Evolutionary conservation across 2,329 filamentous ascomycete species (phyloP).

Genomic region (Pestalotiopsis fici): DNA sequence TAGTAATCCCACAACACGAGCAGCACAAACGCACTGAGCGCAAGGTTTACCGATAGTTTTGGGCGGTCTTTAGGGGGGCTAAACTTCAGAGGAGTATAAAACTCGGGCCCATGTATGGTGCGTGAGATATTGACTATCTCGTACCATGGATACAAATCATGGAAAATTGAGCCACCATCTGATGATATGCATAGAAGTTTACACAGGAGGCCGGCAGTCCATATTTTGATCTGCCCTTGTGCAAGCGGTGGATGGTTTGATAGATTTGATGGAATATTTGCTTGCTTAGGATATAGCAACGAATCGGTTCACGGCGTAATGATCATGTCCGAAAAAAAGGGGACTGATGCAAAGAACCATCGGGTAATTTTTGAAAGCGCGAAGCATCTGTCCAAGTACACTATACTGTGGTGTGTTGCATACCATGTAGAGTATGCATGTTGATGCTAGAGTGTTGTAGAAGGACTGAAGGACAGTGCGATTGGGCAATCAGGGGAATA

Average conservation of each 20-base stretch:
- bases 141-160: neutral
- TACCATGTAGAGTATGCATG: neutral
- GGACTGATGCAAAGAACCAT: constrained; percentile 1
- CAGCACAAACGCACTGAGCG: neutral
- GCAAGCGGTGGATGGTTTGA: neutral
- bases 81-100: neutral
- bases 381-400: neutral
- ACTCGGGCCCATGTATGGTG: neutral
- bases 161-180: neutral
- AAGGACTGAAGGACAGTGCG: neutral
- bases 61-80: neutral
- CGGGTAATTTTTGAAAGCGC: neutral
- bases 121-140: neutral
- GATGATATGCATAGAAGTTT: neutral
- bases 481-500: neutral
- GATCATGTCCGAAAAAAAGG: neutral
- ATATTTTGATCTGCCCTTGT: neutral
- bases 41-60: neutral
- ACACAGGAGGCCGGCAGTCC: neutral
- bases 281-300: neutral
- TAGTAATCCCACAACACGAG: neutral
- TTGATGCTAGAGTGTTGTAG: neutral
- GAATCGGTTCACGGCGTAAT: constrained; percentile 5
- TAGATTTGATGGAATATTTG: neutral
- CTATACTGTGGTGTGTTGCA: neutral